Conservation (phyloP, 164 flowering plant species). For the Chloranthus sessilifolius region DNA sequence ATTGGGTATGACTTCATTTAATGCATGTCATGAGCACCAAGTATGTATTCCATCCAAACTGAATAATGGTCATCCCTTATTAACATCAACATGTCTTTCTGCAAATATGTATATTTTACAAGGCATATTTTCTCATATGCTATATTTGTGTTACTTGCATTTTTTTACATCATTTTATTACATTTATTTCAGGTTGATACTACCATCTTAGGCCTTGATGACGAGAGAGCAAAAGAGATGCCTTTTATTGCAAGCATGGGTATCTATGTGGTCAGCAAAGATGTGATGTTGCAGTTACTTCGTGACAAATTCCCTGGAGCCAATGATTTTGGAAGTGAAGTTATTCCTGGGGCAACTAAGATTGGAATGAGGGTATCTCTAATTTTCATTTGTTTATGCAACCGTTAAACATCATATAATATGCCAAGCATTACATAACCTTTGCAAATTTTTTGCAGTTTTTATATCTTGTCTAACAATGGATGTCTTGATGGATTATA, state of each 20-base stretch:
- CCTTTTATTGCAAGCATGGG: constrained; percentile 93
- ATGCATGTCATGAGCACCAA: too few relatives aligned
- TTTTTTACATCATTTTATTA: not conserved
- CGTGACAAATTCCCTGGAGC: constrained; percentile 76
- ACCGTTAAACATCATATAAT: too few relatives aligned
- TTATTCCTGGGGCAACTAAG: constrained; percentile 86
- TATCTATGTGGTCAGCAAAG: constrained; percentile 81
- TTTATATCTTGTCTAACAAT: too few relatives aligned
- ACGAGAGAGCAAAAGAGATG: constrained; percentile 81
- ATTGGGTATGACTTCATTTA: too few relatives aligned
- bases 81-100: too few relatives aligned
- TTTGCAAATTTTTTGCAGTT: too few relatives aligned
- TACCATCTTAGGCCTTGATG: constrained; percentile 76
- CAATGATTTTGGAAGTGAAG: constrained; percentile 94
- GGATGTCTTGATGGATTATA: constrained; percentile 17
- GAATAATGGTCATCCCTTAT: too few relatives aligned
- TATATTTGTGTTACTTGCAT: not conserved
- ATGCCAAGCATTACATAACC: too few relatives aligned
- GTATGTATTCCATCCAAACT: too few relatives aligned
- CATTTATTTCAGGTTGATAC: constrained; percentile 50
- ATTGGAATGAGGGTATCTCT: constrained; percentile 81
- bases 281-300: constrained; percentile 71
- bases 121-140: not conserved
- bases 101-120: too few relatives aligned
- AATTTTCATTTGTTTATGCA: not conserved